Base-by-base conservation (phyloP, 495 filamentous ascomycete genomes). In the Aspergillus bertholletiae region DNA sequence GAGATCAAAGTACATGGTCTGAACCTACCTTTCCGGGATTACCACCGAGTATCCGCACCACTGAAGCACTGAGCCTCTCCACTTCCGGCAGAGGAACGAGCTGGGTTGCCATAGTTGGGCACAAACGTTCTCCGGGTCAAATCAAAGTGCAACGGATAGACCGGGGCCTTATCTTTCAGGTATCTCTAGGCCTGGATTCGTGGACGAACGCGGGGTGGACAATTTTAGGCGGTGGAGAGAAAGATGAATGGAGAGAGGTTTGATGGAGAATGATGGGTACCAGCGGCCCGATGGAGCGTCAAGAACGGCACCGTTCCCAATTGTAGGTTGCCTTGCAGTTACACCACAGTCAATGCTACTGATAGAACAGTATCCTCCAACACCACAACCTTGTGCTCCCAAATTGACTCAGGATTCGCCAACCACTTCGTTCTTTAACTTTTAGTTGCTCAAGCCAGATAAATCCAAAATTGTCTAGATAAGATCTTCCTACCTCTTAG, bases 21-120 rank as follows among this genome's bases (percentile, higher is more conserved):
- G 5, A 41, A 47, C 71, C 37, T 61, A 86, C 84, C 74, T 92
- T 92, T 58, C 86, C 81, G 8, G 90, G 88, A 67, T 96, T 95
- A 13, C 87, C 88, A 49, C 82, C 90, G 9, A 96, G 75, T 49
- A 96, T 86, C 52, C 90, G 79, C 57, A 90, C 85, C 17, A 87
- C 83, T 13, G 74, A 72, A 1, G 84, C 73, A 56, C 84, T 85
- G 37, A 93, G 77, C 44, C 82, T 76, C 63, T 87, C 79, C 37
- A 88, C 74, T 51, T 89, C 86, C 17, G 81, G 80, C 34, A 92
- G 75, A 4, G 77, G 60, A 43, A 75, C 64, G 13, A 82, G 64
- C 47, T 74, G 70, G 21, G 72, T 66, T 37, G 75, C 74, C 80
- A 81, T 82, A 24, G 22, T 58, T 30, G 17, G 26, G 27, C 35